phyloP scores from a whole-genome alignment of 805 yeast species.

The Kuraishia molischiana region DNA sequence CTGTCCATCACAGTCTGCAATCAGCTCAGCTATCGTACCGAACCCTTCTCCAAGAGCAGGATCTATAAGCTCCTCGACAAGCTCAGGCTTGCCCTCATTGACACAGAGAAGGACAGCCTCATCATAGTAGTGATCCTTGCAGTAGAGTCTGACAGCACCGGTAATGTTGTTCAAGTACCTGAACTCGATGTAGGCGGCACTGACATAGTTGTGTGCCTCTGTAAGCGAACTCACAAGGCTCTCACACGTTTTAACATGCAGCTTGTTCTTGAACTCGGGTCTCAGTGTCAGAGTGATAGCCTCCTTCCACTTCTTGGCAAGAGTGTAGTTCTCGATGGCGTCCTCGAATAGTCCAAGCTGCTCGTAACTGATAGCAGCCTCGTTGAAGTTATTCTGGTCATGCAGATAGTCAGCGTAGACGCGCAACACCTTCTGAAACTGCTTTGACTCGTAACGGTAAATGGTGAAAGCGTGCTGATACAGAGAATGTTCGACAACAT shows the following conservation, averaged over 20 bases:
- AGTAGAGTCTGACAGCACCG: conserved; percentile 56
- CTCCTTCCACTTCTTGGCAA: conserved; percentile 76
- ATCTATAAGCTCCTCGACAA: conserved; percentile 54
- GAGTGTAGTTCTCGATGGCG: conserved; percentile 63
- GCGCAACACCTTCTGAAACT: conserved; percentile 43
- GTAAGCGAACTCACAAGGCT: conserved; percentile 48
- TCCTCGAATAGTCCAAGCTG: conserved; percentile 40
- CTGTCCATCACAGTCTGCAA: conserved; percentile 92
- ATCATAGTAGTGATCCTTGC: conserved; percentile 67
- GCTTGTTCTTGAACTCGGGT: conserved; percentile 26
- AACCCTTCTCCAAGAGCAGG: conserved; percentile 79
- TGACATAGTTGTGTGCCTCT: conserved; percentile 64
- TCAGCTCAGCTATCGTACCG: conserved; percentile 74
- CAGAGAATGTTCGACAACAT: conserved; percentile 58
- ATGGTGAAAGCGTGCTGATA: conserved; percentile 60
- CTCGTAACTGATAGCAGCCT: conserved; percentile 77
- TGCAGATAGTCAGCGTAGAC: conserved; percentile 56
- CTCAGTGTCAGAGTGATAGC: conserved; percentile 49
- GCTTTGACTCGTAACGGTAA: conserved; percentile 44
- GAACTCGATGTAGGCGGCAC: conserved; percentile 71
- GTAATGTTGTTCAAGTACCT: conserved; percentile 50
- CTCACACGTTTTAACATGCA: conserved; percentile 37
- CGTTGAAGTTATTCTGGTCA: conserved; percentile 47
- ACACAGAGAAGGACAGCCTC: conserved; percentile 64
- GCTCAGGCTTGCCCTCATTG: conserved; percentile 29